phyloP scores from a whole-genome alignment of 2,329 filamentous ascomycete species.

The Pseudogymnoascus sp. region DNA sequence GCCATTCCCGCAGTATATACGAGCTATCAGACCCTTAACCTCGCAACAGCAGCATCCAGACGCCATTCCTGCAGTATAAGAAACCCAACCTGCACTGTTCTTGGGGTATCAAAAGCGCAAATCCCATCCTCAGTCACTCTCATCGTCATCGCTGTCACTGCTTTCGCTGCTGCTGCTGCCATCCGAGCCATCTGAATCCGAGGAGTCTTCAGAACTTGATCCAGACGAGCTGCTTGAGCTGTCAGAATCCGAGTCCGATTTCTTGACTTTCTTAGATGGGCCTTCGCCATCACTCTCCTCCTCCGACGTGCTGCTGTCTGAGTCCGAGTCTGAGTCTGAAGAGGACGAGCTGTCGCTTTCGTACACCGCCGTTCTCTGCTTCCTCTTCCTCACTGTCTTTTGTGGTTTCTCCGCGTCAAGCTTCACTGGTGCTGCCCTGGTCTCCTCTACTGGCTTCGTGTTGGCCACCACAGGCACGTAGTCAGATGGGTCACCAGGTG shows the following conservation, averaged over 20 bases:
- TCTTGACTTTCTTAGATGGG: conserved; percentile 2
- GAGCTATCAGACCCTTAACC: not conserved
- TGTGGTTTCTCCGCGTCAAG: conserved; percentile 39
- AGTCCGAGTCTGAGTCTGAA: conserved; percentile 16
- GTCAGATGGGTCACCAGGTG: not conserved
- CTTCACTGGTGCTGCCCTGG: conserved; percentile 35
- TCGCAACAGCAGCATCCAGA: not conserved
- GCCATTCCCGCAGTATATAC: not conserved
- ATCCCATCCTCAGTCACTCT: conserved; percentile 11
- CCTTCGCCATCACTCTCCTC: conserved; percentile 7
- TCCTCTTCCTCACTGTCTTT: conserved; percentile 43
- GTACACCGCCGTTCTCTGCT: conserved; percentile 32
- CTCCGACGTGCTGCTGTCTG: conserved; percentile 5
- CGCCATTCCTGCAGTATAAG: not conserved
- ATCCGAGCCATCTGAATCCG: conserved; percentile 20
- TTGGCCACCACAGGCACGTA: not conserved
- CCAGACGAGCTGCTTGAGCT: conserved; percentile 26
- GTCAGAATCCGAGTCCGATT: conserved; percentile 13
- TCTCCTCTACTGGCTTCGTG: conserved; percentile 17
- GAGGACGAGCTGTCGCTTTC: conserved; percentile 25
- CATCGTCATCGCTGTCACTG: conserved; percentile 10
- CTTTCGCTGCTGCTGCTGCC: conserved; percentile 19
- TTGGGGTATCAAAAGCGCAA: conserved; percentile 4
- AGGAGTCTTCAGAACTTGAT: conserved; percentile 18
- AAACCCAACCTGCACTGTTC: not conserved